Evolutionary conservation across 129 eudicot genomes (phyloP), one percentile per base, ranked within the genome.

Genomic region (Rutidosis leptorrhynchoides): DNA sequence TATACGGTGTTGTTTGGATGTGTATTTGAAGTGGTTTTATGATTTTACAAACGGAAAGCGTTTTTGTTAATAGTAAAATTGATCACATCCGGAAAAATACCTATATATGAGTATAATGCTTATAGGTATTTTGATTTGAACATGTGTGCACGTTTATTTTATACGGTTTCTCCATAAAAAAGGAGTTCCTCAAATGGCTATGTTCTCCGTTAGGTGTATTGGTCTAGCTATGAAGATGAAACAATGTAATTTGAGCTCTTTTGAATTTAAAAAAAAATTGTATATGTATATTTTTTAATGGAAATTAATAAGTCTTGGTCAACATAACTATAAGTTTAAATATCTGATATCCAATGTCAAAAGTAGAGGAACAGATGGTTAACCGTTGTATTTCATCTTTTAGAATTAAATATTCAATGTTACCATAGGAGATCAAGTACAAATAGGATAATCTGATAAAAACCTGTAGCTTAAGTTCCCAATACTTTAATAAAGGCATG

Each of bases 91-190:
- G 17, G 1, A n/a, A 16, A 46, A 2, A 3, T 2, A 37, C 54
- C 20, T 48, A 48, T 48, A 19, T 19, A 48, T 15, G 54, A n/a
- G 8, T 48, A 48, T 48, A 19, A n/a, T 48, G 22, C 20, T 48
- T 48, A 48, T 48, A 19, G 22, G 10, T 4, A n/a, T 48, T n/a
- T 48, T 12, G 22, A 48, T 19, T 9, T 48, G 54, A n/a, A n/a
- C 23, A 0, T 17, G 20, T 49, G 10, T 17, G 21, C 11, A 3
- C 10, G 55, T 49, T 40, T 37, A 5, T 37, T 1, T 0, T 25
- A 46, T 69, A 28, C 16, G 43, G 43, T 69, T 46, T 69, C 43
- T 40, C 63, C 43, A 69, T 9, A 51, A 67, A 67, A 53, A 68
- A 42, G 45, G 63, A 68, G 15, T 68, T 20, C 54, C 8, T 23